Conservation (phyloP, 495 filamentous ascomycete genomes). For the Penicillium riverlandense region DNA sequence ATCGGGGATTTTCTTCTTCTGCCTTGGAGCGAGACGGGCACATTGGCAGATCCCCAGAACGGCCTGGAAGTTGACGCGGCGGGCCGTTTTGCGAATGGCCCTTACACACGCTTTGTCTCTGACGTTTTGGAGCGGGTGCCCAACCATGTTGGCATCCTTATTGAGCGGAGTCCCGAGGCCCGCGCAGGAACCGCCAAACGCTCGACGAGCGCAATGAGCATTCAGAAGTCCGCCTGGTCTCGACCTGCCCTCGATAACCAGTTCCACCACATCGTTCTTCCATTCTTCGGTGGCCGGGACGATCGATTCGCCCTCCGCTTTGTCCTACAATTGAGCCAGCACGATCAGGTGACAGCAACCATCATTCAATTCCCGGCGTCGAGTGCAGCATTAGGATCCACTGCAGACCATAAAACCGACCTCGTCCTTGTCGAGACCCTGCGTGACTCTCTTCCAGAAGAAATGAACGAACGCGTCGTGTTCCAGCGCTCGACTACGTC, state of each 20-base stretch:
- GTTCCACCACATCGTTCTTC: constrained; percentile 80
- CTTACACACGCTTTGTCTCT: constrained; percentile 62
- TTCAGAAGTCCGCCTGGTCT: constrained; percentile 42
- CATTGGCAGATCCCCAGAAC: constrained; percentile 51
- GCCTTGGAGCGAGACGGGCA: constrained; percentile 86
- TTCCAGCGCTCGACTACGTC: constrained; percentile 34
- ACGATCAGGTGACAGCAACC: constrained; percentile 54
- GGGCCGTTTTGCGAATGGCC: constrained; percentile 24
- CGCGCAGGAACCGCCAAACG: constrained; percentile 24
- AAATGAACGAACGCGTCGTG: constrained; percentile 53
- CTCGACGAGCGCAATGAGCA: constrained; percentile 40
- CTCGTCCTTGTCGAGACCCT: constrained; percentile 54
- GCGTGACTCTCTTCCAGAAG: constrained; percentile 51
- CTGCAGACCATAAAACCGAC: constrained; percentile 33
- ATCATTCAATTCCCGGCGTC: constrained; percentile 19
- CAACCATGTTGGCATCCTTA: constrained; percentile 72
- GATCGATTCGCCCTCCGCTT: constrained; percentile 76
- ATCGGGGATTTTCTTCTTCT: constrained; percentile 76
- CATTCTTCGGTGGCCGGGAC: constrained; percentile 80
- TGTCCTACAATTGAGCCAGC: constrained; percentile 72
- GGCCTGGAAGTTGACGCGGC: constrained; percentile 21
- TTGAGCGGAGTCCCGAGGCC: constrained; percentile 51
- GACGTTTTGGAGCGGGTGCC: constrained; percentile 50
- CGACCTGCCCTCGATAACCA: constrained; percentile 44
- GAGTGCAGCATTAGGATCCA: neutral